Base-by-base conservation (phyloP, 768 basidiomycete genomes). In the Pulveroboletus ravenelii region DNA sequence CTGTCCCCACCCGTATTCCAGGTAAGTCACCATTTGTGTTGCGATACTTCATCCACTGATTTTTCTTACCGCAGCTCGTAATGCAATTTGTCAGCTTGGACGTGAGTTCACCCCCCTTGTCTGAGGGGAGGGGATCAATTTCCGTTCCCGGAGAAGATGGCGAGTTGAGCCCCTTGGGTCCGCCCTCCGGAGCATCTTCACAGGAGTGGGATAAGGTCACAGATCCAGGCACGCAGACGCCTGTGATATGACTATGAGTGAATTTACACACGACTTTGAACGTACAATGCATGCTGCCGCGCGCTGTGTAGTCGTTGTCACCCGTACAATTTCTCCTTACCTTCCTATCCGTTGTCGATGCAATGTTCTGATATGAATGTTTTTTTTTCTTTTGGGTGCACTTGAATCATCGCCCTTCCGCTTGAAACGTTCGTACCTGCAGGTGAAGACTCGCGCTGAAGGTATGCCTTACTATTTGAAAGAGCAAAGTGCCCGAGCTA, bases 171-270 rank as follows among this genome's bases (percentile, higher is more conserved):
- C 82, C 81, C 51, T 77, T 75, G 47, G 82, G 85, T 38, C 85
- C 87, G 47, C 89, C 89, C 48, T 92, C 90, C 50, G 90, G 89
- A 73, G 75, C 88, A 30, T 89, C 90, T 37, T 93, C 90, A 45
- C 88, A 89, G 71, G 90, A 91, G 67, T 93, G 89, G 90, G 90
- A 93, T 72, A 85, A 77, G 59, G 70, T 93, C 73, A 88, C 89
- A 59, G 87, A 91, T 65, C 78, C 86, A 42, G 86, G 80, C 52
- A 72, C 75, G 50, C 77, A 76, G 55, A 74, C 77, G 45, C 75
- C 78, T 56, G 74, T 72, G 51, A 62, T 67, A 55, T 70, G 65
- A 75, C 61, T 63, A 53, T 60, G 56, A 58, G 50, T 58, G 63
- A 51, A 50, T 48, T 51, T 66, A 60, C 57, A 55, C 67, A 59